These are phyloP conservation scores for Pythium utonaiense DNA, from an alignment of 352 stramenopile genomes.

Conservation along the genomic window DNA sequence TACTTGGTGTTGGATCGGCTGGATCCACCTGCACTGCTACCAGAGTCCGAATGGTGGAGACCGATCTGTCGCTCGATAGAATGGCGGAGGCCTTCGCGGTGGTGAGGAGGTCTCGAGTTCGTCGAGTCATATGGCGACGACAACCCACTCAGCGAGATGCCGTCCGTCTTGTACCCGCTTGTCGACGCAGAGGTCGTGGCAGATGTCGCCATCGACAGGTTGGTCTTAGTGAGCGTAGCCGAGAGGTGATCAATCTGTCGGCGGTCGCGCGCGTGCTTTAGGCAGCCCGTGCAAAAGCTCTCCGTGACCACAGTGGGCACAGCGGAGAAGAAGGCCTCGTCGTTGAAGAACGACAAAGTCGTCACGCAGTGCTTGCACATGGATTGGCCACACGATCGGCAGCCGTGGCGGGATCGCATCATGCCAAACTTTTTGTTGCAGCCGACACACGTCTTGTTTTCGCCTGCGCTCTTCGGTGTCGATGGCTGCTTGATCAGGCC, in stretches of 20 bases:
- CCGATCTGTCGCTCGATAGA: conserved; percentile 22
- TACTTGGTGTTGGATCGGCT: conserved; percentile 6
- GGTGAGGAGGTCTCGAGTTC: background rate
- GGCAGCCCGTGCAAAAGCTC: conserved; percentile 24
- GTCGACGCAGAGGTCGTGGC: background rate
- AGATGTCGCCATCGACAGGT: conserved; percentile 4
- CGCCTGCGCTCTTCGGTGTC: background rate
- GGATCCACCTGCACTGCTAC: conserved; percentile 7
- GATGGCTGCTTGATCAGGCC: conserved; percentile 17
- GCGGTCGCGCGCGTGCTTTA: conserved; percentile 19
- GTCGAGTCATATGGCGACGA: background rate
- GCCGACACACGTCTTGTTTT: conserved; percentile 23
- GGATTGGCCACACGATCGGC: conserved; percentile 21
- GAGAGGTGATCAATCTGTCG: conserved; percentile 16
- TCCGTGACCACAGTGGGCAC: conserved; percentile 11
- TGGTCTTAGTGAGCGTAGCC: conserved; percentile 19
- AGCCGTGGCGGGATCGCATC: conserved; percentile 22
- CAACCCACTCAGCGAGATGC: conserved; percentile 1
- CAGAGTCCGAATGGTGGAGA: conserved; percentile 14
- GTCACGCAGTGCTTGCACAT: conserved; percentile 30
- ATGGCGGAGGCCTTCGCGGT: conserved; percentile 3
- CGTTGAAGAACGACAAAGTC: conserved; percentile 29
- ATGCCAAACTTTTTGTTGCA: conserved; percentile 29
- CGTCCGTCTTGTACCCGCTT: background rate
- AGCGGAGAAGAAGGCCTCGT: conserved; percentile 14